These are phyloP conservation scores for Penicillium cosmopolitanum DNA, from an alignment of 495 filamentous ascomycete species.

Conservation along the genomic window DNA sequence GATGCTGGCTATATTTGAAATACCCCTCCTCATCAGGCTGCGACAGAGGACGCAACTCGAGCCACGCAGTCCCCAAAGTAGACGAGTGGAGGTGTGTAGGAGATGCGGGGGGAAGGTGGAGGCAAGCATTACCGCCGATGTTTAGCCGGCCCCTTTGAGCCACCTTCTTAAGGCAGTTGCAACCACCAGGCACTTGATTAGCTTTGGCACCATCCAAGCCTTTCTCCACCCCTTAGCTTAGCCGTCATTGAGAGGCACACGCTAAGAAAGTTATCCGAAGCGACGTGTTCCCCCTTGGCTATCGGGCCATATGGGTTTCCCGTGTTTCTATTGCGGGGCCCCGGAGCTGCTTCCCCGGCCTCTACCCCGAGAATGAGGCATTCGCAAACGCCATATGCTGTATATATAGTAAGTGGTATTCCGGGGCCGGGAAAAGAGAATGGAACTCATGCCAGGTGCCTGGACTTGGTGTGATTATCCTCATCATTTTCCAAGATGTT, in stretches of 20 bases:
- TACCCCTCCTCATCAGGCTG: neutral
- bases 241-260: neutral
- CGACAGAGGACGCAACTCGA: conserved; percentile 10
- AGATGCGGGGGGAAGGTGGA: conserved; percentile 7
- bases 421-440: neutral
- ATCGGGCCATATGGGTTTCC: neutral
- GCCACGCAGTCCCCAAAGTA: conserved; percentile 7
- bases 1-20: conserved; percentile 8
- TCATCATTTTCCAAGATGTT: neutral
- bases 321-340: neutral
- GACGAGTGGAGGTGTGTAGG: conserved; percentile 2
- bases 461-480: neutral
- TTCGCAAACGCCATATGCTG: neutral
- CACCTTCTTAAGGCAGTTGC: conserved; percentile 3
- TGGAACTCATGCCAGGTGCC: neutral
- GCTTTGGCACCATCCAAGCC: neutral
- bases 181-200: neutral
- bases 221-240: neutral
- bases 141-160: conserved; percentile 2
- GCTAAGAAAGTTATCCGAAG: neutral
- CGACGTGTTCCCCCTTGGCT: neutral
- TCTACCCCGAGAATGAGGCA: conserved; percentile 1
- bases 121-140: neutral
- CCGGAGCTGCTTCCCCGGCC: neutral
- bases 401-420: neutral